phyloP scores from a whole-genome alignment of 306 rosid genomes.

The Prosopis cineraria region DNA sequence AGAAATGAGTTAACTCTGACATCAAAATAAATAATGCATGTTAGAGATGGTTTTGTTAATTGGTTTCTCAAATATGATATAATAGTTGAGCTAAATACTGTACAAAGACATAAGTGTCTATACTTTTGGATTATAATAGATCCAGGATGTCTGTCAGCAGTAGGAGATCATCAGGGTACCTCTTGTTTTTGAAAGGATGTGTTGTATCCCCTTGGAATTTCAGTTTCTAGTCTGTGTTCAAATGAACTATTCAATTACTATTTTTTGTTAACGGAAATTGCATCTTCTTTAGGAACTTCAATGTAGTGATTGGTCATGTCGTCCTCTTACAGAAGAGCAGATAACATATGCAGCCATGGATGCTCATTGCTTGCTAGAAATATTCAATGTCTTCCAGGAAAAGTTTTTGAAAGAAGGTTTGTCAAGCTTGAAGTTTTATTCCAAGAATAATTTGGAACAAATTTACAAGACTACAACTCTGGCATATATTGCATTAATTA shows the following conservation, averaged over 20 bases:
- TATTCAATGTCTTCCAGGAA: constrained; percentile 67
- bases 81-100: constrained; percentile 33
- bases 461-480: constrained; percentile 8
- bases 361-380: constrained; percentile 91
- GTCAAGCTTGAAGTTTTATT: constrained; percentile 34
- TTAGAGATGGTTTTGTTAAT: constrained; percentile 18
- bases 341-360: constrained; percentile 85
- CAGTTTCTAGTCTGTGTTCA: constrained; percentile 29
- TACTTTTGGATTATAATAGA: constrained; percentile 18
- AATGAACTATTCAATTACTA: constrained; percentile 32
- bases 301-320: constrained; percentile 97
- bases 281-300: constrained; percentile 85
- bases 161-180: constrained; percentile 20
- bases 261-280: constrained; percentile 44
- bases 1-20: constrained; percentile 32
- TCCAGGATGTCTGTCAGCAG: constrained; percentile 14
- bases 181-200: constrained; percentile 1
- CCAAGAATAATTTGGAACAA: constrained; percentile 15
- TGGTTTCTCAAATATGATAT: constrained; percentile 21
- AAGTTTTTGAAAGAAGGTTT: constrained; percentile 73
- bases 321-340: constrained; percentile 96
- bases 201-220: constrained; percentile 30
- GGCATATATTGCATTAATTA: constrained; percentile 15
- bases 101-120: neutral
- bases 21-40: constrained; percentile 21